phyloP scores from a whole-genome alignment of 2,329 filamentous ascomycete genomes.

The Hypoxylon sp. region DNA sequence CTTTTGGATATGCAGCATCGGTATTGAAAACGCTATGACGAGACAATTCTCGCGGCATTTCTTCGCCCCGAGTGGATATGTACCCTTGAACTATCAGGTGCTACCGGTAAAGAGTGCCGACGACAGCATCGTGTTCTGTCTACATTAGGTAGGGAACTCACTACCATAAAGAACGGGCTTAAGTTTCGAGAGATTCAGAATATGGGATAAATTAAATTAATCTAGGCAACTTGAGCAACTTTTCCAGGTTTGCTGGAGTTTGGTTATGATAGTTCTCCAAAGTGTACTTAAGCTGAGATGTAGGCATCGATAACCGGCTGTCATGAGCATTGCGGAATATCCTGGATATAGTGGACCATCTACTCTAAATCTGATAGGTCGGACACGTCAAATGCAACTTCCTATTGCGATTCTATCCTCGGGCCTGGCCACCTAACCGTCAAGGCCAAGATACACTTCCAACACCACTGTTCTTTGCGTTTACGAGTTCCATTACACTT shows the following conservation, averaged over 20 bases:
- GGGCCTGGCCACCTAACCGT: neutral
- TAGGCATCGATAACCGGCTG: neutral
- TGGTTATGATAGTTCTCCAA: neutral
- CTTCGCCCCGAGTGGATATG: conserved; percentile 10
- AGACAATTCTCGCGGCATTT: conserved; percentile 8
- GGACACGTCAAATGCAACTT: neutral
- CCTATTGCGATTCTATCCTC: neutral
- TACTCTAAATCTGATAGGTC: neutral
- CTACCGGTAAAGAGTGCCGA: conserved; percentile 3
- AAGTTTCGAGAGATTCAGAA: conserved; percentile 8
- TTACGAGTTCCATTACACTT: neutral
- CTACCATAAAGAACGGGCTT: conserved; percentile 9
- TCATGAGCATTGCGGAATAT: neutral
- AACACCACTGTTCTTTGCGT: neutral
- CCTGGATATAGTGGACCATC: neutral
- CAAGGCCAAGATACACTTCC: neutral
- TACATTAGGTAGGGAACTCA: conserved; percentile 7
- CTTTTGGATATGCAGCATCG: conserved; percentile 8
- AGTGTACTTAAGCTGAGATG: neutral
- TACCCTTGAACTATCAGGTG: neutral
- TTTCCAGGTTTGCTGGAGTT: neutral
- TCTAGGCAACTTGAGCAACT: neutral
- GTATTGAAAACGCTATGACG: neutral
- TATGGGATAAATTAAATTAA: neutral
- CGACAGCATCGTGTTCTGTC: conserved; percentile 10